Evolutionary conservation across 2,329 filamentous ascomycete genomes (phyloP).

Genomic region (Huntiella decipiens): DNA sequence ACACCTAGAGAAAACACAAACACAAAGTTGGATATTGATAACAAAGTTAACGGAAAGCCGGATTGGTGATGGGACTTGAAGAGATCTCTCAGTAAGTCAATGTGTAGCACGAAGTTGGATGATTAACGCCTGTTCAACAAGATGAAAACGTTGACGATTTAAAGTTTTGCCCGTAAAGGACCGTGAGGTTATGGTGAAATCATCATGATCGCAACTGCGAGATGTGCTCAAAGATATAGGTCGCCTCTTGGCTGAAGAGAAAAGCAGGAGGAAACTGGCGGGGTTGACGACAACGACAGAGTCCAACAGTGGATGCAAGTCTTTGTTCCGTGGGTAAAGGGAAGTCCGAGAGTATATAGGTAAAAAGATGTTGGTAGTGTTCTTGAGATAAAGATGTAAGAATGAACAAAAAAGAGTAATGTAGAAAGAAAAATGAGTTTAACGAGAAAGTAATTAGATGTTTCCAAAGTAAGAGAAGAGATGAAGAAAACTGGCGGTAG

Average conservation of each 20-base stretch:
- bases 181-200: constrained; percentile 9
- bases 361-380: neutral
- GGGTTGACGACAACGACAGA: neutral
- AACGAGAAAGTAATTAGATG: too few species aligned
- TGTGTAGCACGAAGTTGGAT: neutral
- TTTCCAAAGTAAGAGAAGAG: too few species aligned
- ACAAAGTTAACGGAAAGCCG: neutral
- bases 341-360: neutral
- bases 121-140: neutral
- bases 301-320: neutral
- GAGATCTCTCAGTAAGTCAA: neutral
- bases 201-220: constrained; percentile 10
- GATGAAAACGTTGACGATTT: neutral
- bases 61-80: neutral
- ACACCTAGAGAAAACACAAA: too few species aligned
- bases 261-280: neutral
- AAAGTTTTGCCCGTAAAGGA: constrained; percentile 11
- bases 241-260: constrained; percentile 7
- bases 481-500: too few species aligned
- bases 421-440: neutral
- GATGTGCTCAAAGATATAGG: neutral
- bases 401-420: neutral
- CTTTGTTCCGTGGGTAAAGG: too few species aligned
- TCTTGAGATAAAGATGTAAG: constrained; percentile 7
- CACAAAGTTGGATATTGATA: too few species aligned